Base-by-base conservation (phyloP, 768 basidiomycete species). In the Cytidiella melzeri region DNA sequence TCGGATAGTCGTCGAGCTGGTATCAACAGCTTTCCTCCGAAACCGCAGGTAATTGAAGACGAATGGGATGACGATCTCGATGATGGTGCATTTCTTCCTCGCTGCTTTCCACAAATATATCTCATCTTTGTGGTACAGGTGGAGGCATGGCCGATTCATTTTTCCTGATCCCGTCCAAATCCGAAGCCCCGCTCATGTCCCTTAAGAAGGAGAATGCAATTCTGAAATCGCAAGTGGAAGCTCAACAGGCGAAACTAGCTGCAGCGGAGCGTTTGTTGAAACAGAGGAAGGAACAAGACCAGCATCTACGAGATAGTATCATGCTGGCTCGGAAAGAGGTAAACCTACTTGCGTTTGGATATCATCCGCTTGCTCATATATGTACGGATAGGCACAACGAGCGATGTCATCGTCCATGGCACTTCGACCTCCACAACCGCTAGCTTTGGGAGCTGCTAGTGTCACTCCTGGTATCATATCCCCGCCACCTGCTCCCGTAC, bases 81-180 rank as follows among this genome's bases (percentile, higher is more conserved):
- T n/a, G 80, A 81, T 66, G 83, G 88, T 84, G 53, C 12, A 70
- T 57, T 6, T 20, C 26, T 13, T 43, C 36, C 41, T 56, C 50
- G 46, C 28, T 55, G n/a, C 12, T 44, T 23, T 25, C 40, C 28
- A 24, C 18, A 40, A 3, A 9, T 40, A 27, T 11, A 6, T 34
- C 25, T 38, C 4, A 44, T 44, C 19, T 26, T 30, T 30, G 19
- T 50, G 12, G 18, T 39, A 24, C 55, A 79, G 82, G 74, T 24
- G 79, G 83, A 55, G 83, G 87, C 26, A 73, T 88, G 49, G 84
- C 88, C 1, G 89, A 87, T 55, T 91, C 88, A 0, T 91, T 90
- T 61, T 87, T 75, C 55, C 61, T 92, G 28, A 76, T 92, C 41
- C 84, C 88, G 0, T 76, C 79, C 5, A 80, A 76, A 26, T 66